Evolutionary conservation across 768 basidiomycete species (phyloP).

Genomic region (Ramaria sp.): DNA sequence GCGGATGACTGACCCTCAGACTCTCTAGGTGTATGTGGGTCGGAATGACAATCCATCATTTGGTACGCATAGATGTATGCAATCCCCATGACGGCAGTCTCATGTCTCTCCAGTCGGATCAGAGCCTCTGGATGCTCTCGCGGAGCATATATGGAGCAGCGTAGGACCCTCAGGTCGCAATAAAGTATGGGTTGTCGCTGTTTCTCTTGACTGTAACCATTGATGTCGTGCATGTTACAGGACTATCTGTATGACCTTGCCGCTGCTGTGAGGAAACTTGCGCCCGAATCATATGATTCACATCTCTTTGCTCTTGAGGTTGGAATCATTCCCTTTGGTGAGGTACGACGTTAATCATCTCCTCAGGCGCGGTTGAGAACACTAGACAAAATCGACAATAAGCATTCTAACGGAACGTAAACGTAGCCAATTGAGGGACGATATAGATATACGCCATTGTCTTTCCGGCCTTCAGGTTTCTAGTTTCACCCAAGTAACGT

Average conservation of each 20-base stretch:
- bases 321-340: not conserved
- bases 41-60: slow-evolving; percentile 83
- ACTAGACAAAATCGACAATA: slow-evolving; percentile 42
- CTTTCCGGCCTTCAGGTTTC: no score
- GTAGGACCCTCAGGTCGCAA: slow-evolving; percentile 86
- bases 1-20: not conserved
- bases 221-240: slow-evolving; percentile 26
- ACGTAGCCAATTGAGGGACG: not conserved
- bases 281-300: slow-evolving; percentile 63
- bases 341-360: not conserved
- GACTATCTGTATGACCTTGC: slow-evolving; percentile 82
- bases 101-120: slow-evolving; percentile 52
- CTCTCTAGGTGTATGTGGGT: slow-evolving; percentile 71
- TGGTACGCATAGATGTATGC: slow-evolving; percentile 32
- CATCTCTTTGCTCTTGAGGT: slow-evolving; percentile 75
- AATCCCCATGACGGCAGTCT: not conserved
- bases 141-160: slow-evolving; percentile 59
- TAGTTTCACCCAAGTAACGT: no score
- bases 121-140: slow-evolving; percentile 62
- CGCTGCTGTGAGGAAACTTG: slow-evolving; percentile 59
- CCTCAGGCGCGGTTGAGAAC: slow-evolving; percentile 11
- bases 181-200: slow-evolving; percentile 40
- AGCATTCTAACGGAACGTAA: not conserved
- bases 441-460: no score
- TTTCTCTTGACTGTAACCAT: not conserved